Conservation (phyloP, 1,284 basidiomycete genomes). For the Ceratobasidium theobromae region DNA sequence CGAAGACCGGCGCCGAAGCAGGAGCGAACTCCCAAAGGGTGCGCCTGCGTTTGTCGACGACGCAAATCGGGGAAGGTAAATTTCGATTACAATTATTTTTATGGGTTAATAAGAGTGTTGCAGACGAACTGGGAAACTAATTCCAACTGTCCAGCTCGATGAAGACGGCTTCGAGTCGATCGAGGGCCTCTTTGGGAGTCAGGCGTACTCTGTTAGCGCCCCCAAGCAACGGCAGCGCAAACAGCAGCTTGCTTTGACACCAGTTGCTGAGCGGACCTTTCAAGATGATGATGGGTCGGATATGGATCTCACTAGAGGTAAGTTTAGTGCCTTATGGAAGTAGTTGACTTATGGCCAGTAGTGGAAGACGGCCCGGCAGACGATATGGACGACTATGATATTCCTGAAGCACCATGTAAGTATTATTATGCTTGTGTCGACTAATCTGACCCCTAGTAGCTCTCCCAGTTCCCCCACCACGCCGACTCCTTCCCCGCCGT, state of each 20-base stretch:
- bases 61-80: conserved; percentile 19
- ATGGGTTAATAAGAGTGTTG: not conserved
- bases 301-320: conserved; percentile 28
- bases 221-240: conserved; percentile 5
- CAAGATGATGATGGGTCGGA: conserved; percentile 32
- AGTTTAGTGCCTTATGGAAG: not conserved
- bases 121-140: conserved; percentile 30
- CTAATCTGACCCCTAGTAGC: not conserved
- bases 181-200: conserved; percentile 23
- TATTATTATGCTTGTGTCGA: not conserved
- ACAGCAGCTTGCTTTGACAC: not conserved
- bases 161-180: conserved; percentile 32
- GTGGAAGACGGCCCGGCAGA: conserved; percentile 6
- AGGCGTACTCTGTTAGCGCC: conserved; percentile 21
- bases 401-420: conserved; percentile 26
- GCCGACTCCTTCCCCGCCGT: not conserved
- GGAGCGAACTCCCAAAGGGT: conserved; percentile 22
- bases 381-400: conserved; percentile 12
- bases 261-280: conserved; percentile 7
- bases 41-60: conserved; percentile 27
- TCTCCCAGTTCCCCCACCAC: not conserved
- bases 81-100: not conserved
- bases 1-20: conserved; percentile 25
- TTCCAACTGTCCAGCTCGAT: conserved; percentile 17
- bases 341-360: too few relatives aligned